These are phyloP conservation scores for Aspergillus nidulans DNA, from an alignment of 495 filamentous ascomycete species.

Conservation along the genomic window DNA sequence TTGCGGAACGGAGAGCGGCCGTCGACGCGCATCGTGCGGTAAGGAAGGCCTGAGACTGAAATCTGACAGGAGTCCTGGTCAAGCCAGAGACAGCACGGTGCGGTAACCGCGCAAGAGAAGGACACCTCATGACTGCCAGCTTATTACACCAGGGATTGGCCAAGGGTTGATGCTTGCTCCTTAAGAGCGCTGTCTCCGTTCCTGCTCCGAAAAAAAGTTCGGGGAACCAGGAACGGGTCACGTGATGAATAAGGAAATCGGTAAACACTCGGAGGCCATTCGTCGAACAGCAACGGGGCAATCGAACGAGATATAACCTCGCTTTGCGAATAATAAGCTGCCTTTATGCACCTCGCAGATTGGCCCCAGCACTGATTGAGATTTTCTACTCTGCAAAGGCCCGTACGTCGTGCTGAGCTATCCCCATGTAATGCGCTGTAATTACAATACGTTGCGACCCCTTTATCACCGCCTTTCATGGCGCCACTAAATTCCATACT, in stretches of 20 bases:
- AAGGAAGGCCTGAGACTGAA: conserved; percentile 37
- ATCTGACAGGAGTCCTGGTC: conserved; percentile 35
- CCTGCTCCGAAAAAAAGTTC: conserved; percentile 40
- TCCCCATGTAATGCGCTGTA: too few species aligned
- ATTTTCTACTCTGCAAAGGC: neutral
- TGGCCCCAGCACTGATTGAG: neutral
- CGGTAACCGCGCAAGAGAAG: conserved; percentile 42
- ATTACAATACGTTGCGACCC: neutral
- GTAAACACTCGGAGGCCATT: neutral
- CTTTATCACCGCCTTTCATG: conserved; percentile 1
- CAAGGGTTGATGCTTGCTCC: conserved; percentile 21
- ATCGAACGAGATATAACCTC: neutral
- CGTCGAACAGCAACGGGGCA: conserved; percentile 1
- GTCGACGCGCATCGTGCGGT: conserved; percentile 38
- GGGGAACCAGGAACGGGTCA: conserved; percentile 44
- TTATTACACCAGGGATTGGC: conserved; percentile 27
- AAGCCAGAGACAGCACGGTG: conserved; percentile 42
- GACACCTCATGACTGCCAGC: conserved; percentile 40
- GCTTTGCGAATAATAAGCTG: neutral
- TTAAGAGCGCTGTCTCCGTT: conserved; percentile 13
- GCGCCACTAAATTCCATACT: neutral
- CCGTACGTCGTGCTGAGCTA: too few species aligned
- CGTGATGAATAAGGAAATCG: conserved; percentile 28
- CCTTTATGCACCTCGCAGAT: too few species aligned
- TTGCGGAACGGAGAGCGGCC: conserved; percentile 39